Conservation (phyloP, 352 stramenopile species). For the Phytophthora kernoviae region DNA sequence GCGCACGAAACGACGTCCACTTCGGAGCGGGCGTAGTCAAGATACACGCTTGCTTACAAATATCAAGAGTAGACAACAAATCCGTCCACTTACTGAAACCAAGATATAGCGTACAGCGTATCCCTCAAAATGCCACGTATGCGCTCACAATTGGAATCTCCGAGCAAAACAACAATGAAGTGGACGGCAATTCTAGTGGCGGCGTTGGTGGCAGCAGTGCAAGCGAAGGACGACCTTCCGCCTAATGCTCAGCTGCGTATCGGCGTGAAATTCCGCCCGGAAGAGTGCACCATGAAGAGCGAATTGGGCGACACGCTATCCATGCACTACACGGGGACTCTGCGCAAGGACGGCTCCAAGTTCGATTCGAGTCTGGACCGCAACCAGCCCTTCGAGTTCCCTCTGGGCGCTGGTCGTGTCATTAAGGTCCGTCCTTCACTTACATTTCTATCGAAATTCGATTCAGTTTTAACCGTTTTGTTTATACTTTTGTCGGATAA, state of each 20-base stretch:
- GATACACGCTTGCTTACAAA: no score
- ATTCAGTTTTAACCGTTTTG: conserved; percentile 8
- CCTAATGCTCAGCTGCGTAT: conserved; percentile 72
- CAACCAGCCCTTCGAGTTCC: conserved; percentile 94
- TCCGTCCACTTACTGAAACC: neutral
- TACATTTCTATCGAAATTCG: conserved; percentile 1
- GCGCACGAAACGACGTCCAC: conserved; percentile 24
- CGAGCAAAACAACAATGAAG: conserved; percentile 54
- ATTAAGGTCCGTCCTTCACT: conserved; percentile 84
- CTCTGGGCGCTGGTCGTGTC: conserved; percentile 92
- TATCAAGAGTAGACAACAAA: no score
- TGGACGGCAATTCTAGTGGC: conserved; percentile 48
- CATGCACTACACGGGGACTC: conserved; percentile 96
- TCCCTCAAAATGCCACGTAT: neutral
- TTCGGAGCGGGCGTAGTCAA: conserved; percentile 19
- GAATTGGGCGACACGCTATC: conserved; percentile 89
- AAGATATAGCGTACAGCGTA: conserved; percentile 1
- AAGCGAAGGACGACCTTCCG: conserved; percentile 77
- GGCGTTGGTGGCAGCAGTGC: conserved; percentile 38
- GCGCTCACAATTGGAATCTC: conserved; percentile 22
- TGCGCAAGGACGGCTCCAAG: conserved; percentile 95
- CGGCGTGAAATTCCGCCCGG: conserved; percentile 79
- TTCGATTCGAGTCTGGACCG: conserved; percentile 98
- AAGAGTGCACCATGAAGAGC: conserved; percentile 73
- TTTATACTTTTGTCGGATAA: no score